These are phyloP conservation scores for Taiozyma sp. DNA, from an alignment of 1,139 yeast genomes.

Conservation along the genomic window DNA sequence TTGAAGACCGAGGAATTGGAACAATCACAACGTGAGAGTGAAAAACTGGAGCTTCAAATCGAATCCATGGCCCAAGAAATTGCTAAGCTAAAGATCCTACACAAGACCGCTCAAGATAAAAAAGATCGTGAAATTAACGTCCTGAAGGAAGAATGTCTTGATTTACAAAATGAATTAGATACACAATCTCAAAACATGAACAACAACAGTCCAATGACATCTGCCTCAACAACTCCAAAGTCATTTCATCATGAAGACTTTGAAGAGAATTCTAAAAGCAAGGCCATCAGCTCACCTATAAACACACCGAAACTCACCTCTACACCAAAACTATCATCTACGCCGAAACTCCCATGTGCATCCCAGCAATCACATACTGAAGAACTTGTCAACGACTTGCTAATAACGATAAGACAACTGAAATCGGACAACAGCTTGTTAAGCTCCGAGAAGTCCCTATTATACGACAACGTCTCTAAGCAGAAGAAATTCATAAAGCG, in stretches of 20 bases:
- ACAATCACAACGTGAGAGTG: constrained; percentile 1
- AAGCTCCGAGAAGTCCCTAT: constrained; percentile 7
- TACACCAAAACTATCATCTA: constrained; percentile 1
- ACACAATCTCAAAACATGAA: constrained; percentile 2
- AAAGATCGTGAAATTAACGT: constrained; percentile 14
- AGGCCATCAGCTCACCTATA: neutral
- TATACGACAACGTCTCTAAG: constrained; percentile 5
- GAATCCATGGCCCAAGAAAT: constrained; percentile 12
- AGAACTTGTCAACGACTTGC: constrained; percentile 16
- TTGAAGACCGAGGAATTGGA: neutral
- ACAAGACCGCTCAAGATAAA: constrained; percentile 14
- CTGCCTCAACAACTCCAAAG: constrained; percentile 4
- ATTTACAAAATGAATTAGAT: constrained; percentile 13
- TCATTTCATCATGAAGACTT: neutral
- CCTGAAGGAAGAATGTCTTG: constrained; percentile 13
- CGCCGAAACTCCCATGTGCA: neutral
- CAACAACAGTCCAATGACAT: constrained; percentile 11
- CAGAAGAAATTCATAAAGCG: constrained; percentile 16
- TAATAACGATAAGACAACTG: constrained; percentile 17
- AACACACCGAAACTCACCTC: constrained; percentile 5
- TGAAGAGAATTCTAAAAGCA: neutral
- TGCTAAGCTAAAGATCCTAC: constrained; percentile 15
- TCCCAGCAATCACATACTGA: constrained; percentile 1
- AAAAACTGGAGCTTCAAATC: constrained; percentile 5
- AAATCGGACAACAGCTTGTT: constrained; percentile 14